These are phyloP conservation scores for Colletotrichum sansevieriae DNA, from an alignment of 2,329 filamentous ascomycete species.

Conservation along the genomic window DNA sequence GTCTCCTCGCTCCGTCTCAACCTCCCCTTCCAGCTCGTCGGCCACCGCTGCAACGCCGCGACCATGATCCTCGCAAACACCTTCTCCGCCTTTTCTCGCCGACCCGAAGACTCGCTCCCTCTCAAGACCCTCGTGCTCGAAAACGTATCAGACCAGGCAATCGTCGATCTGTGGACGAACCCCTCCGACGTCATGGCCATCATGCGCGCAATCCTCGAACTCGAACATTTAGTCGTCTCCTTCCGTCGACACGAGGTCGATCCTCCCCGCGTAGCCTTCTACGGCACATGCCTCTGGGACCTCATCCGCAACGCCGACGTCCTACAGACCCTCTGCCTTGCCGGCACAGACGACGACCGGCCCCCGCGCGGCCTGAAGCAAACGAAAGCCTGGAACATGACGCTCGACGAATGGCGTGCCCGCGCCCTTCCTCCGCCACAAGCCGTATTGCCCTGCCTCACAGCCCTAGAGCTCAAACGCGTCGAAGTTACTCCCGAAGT, in stretches of 20 bases:
- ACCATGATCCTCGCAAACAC: slow-evolving; percentile 67
- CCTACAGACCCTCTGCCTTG: slow-evolving; percentile 62
- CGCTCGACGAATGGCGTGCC: slow-evolving; percentile 55
- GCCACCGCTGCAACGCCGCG: slow-evolving; percentile 58
- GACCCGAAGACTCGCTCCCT: slow-evolving; percentile 58
- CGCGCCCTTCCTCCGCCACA: slow-evolving; percentile 54
- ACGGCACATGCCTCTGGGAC: slow-evolving; percentile 63
- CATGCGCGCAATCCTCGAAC: slow-evolving; percentile 54
- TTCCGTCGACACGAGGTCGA: slow-evolving; percentile 59
- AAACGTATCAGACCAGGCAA: slow-evolving; percentile 62
- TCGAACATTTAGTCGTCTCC: slow-evolving; percentile 62
- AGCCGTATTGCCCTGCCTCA: slow-evolving; percentile 53
- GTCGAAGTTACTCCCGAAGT: slow-evolving; percentile 55
- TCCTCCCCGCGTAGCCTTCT: slow-evolving; percentile 48
- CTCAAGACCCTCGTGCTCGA: slow-evolving; percentile 64
- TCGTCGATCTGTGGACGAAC: slow-evolving; percentile 64
- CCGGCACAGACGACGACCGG: slow-evolving; percentile 58
- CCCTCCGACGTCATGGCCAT: slow-evolving; percentile 65
- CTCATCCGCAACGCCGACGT: slow-evolving; percentile 59
- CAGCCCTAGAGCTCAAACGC: slow-evolving; percentile 58
- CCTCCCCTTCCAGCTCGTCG: slow-evolving; percentile 65
- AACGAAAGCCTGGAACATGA: slow-evolving; percentile 53
- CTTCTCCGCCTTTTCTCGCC: slow-evolving; percentile 60
- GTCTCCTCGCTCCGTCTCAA: slow-evolving; percentile 62
- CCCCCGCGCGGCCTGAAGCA: slow-evolving; percentile 54